Evolutionary conservation across 306 rosid genomes (phyloP).

Genomic region (Prunus kanzakura): DNA sequence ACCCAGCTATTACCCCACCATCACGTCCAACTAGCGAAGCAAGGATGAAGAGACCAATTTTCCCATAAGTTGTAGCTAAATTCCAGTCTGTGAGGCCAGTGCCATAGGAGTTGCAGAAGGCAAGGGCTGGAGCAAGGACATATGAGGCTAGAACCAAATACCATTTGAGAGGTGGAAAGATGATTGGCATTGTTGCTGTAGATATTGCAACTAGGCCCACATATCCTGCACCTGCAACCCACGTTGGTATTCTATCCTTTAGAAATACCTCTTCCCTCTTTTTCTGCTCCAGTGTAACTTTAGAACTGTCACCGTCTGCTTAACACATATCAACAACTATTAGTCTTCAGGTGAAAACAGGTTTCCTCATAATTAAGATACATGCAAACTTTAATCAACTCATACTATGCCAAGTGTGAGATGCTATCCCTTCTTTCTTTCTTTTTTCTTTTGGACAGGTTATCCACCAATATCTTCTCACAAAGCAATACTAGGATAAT

Average conservation of each 20-base stretch:
- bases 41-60: slow-evolving; percentile 81
- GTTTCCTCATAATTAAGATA: background rate
- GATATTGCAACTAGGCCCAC: slow-evolving; percentile 77
- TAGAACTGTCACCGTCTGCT: slow-evolving; percentile 54
- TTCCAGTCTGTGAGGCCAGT: slow-evolving; percentile 88
- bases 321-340: slow-evolving; percentile 26
- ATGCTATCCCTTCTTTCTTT: background rate
- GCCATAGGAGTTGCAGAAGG: slow-evolving; percentile 94
- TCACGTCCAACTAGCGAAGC: slow-evolving; percentile 72
- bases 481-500: background rate
- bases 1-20: slow-evolving; percentile 89
- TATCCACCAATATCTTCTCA: background rate
- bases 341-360: slow-evolving; percentile 16
- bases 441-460: background rate
- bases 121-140: slow-evolving; percentile 85
- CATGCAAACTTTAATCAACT: background rate
- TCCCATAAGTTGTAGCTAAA: slow-evolving; percentile 78
- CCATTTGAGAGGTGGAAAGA: slow-evolving; percentile 96
- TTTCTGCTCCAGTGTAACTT: slow-evolving; percentile 44
- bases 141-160: slow-evolving; percentile 79
- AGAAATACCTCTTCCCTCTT: slow-evolving; percentile 68
- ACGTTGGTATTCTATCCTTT: slow-evolving; percentile 73
- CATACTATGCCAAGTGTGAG: background rate
- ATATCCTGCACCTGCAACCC: slow-evolving; percentile 89
- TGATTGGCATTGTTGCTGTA: slow-evolving; percentile 60